Evolutionary conservation across 2,329 filamentous ascomycete species (phyloP).

Genomic region (Fusarium piperis): DNA sequence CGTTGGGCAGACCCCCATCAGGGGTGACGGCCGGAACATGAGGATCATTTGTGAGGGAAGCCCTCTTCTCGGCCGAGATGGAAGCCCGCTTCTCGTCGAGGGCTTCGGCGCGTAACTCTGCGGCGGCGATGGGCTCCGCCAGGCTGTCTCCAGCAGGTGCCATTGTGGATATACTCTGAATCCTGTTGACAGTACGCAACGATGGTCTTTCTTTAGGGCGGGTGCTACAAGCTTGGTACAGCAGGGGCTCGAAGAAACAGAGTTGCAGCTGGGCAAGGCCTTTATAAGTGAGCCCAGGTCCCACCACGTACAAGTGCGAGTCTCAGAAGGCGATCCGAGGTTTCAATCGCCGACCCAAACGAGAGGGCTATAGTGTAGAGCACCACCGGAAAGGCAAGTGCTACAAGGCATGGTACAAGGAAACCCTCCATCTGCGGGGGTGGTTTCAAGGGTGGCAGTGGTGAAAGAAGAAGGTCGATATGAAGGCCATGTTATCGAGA

Average conservation of each 20-base stretch:
- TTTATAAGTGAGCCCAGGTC: constrained; percentile 23
- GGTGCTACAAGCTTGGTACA: neutral
- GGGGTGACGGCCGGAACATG: neutral
- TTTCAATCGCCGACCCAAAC: constrained; percentile 15
- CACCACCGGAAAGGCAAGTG: constrained; percentile 5
- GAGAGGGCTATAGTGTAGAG: neutral
- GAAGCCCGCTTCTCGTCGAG: constrained; percentile 45
- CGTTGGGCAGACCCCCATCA: constrained; percentile 34
- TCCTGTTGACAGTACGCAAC: neutral
- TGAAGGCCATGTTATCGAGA: constrained; percentile 26
- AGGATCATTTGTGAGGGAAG: constrained; percentile 33
- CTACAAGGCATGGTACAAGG: constrained; percentile 4
- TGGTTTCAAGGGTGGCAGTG: constrained; percentile 18
- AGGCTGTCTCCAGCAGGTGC: constrained; percentile 45
- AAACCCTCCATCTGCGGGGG: neutral
- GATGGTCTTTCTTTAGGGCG: neutral
- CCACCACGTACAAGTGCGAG: constrained; percentile 2
- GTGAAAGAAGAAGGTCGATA: constrained; percentile 34
- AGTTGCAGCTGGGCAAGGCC: neutral
- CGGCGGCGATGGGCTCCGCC: constrained; percentile 49
- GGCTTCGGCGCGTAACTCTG: constrained; percentile 41
- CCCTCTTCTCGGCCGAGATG: constrained; percentile 43
- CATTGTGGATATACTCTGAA: constrained; percentile 33
- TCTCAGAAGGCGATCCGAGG: neutral
- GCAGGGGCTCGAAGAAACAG: neutral